A percentile compares a stretch with the other conserved stretches of the same genome.
phyloP scores from a whole-genome alignment of 495 filamentous ascomycete genomes.

The Chaetomium tenue region DNA sequence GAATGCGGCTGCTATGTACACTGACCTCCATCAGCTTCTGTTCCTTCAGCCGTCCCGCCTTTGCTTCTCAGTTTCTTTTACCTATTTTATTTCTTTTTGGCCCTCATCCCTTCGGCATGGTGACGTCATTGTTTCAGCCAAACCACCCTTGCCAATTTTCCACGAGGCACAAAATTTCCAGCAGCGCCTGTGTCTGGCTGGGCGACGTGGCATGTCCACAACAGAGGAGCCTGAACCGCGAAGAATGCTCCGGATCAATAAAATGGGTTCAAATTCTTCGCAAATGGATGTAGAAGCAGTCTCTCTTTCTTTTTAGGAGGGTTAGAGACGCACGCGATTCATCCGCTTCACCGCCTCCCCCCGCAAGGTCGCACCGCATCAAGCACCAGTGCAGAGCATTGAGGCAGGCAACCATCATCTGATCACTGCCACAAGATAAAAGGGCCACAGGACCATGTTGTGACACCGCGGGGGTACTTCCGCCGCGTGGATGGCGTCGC shows the following conservation, averaged over 20 bases:
- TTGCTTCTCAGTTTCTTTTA: too few species aligned
- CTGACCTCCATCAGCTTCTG: too few species aligned
- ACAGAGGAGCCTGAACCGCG: background rate
- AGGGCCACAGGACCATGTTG: background rate
- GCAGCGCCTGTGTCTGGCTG: background rate
- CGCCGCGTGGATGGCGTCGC: conserved; percentile 1
- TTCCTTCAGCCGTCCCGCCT: too few species aligned
- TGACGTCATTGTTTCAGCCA: conserved; percentile 19
- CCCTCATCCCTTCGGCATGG: background rate
- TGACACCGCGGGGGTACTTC: background rate
- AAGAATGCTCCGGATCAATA: background rate
- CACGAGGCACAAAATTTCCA: background rate
- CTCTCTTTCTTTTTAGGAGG: background rate
- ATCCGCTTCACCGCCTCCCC: conserved; percentile 9
- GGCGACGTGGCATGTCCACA: conserved; percentile 10
- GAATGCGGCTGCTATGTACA: too few species aligned
- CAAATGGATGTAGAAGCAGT: background rate
- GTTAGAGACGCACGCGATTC: background rate
- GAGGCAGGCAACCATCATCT: conserved; percentile 7
- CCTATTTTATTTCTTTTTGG: too few species aligned
- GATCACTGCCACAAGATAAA: background rate
- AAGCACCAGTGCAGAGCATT: background rate
- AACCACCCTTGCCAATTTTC: conserved; percentile 9
- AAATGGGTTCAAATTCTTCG: background rate
- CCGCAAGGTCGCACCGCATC: conserved; percentile 8